Evolutionary conservation across 257 asterid species (phyloP).

Genomic region (Capsicum rhomboideum): DNA sequence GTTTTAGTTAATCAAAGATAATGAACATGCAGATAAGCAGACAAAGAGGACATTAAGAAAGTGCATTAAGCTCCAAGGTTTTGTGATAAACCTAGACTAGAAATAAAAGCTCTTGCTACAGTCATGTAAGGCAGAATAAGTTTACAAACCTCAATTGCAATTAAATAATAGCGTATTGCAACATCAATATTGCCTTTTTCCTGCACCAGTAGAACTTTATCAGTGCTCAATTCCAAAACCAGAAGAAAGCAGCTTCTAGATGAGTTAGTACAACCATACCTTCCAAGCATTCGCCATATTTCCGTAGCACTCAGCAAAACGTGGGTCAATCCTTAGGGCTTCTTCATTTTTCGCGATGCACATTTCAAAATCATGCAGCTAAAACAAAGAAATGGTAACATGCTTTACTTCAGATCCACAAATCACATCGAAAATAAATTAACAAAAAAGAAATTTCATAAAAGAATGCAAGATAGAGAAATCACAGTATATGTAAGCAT

Average conservation of each 20-base stretch:
- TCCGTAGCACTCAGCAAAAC: conserved; percentile 98
- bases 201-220: conserved; percentile 30
- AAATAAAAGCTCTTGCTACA: neutral
- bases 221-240: conserved; percentile 8
- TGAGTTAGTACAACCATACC: conserved; percentile 29
- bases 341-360: conserved; percentile 95
- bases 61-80: neutral
- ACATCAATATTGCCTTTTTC: conserved; percentile 94
- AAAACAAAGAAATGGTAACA: conserved; percentile 15
- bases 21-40: neutral
- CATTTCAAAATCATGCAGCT: conserved; percentile 85
- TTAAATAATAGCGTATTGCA: conserved; percentile 90
- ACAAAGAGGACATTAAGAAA: neutral
- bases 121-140: neutral
- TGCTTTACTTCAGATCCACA: conserved; percentile 9
- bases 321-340: conserved; percentile 83
- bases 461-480: neutral
- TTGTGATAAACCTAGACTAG: neutral
- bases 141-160: conserved; percentile 87
- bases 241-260: conserved; percentile 4
- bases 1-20: neutral
- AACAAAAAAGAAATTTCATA: neutral
- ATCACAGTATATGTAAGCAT: neutral
- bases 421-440: neutral
- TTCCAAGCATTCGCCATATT: conserved; percentile 99